Percentiles rank a stretch among this genome's conserved stretches.
These are phyloP conservation scores for Chalciporus sphaerocephalus DNA, from an alignment of 768 basidiomycete genomes.

Conservation along the genomic window DNA sequence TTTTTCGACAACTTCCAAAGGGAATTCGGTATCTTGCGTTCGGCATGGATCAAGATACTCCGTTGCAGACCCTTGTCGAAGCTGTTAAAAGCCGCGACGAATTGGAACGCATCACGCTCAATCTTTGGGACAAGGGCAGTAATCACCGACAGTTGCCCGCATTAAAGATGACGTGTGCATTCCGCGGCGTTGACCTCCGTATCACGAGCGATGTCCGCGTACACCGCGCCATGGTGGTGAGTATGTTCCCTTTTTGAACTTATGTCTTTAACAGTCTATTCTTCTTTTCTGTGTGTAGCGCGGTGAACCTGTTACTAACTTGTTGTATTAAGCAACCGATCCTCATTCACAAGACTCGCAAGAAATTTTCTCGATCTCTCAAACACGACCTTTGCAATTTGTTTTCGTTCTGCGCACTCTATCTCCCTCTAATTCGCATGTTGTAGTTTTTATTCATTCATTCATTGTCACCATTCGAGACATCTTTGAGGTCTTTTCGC, in stretches of 20 bases:
- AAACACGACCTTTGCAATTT: not conserved
- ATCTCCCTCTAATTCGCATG: conserved; percentile 7
- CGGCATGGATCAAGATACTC: conserved; percentile 53
- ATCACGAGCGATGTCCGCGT: conserved; percentile 47
- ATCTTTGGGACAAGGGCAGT: conserved; percentile 50
- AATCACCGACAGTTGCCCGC: conserved; percentile 47
- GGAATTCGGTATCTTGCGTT: conserved; percentile 55
- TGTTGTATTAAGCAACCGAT: conserved; percentile 16
- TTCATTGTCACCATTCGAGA: not conserved
- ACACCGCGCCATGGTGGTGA: conserved; percentile 51
- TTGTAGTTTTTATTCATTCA: conserved; percentile 18
- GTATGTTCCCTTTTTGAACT: conserved; percentile 23
- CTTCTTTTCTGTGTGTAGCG: conserved; percentile 15
- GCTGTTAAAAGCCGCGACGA: conserved; percentile 43
- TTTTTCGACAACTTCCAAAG: conserved; percentile 48
- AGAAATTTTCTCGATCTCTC: not conserved
- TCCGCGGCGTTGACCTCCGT: conserved; percentile 52
- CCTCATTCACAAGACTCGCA: not conserved
- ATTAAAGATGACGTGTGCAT: conserved; percentile 62
- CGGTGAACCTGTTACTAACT: conserved; percentile 12
- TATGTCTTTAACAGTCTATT: conserved; percentile 14
- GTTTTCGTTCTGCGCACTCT: conserved; percentile 3
- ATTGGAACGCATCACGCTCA: conserved; percentile 49
- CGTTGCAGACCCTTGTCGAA: conserved; percentile 52
- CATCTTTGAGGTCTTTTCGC: not conserved